phyloP scores from a whole-genome alignment of 805 yeast genomes.

The Nakazawaea pomicola region DNA sequence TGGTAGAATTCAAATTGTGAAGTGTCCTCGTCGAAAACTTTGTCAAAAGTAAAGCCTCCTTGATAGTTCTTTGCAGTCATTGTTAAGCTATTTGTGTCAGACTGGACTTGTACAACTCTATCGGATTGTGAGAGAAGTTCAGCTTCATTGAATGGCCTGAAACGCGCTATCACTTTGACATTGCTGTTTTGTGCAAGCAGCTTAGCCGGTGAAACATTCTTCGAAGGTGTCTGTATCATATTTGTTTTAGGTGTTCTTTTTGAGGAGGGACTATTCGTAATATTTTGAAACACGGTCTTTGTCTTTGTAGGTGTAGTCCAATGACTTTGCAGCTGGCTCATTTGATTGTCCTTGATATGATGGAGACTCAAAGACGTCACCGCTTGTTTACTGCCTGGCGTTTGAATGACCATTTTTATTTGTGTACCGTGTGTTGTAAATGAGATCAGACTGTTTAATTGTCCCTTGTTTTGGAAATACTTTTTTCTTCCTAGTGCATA shows the following conservation, averaged over 20 bases:
- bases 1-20: constrained; percentile 57
- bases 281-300: background rate
- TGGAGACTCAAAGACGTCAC: no score
- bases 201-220: background rate
- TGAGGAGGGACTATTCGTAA: background rate
- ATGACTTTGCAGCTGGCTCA: no score
- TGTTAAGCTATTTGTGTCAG: background rate
- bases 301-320: background rate
- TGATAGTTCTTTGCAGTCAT: background rate
- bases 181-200: background rate
- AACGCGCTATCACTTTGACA: constrained; percentile 65
- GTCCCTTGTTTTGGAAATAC: no score
- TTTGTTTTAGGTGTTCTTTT: background rate
- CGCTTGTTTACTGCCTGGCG: no score
- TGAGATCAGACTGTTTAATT: no score
- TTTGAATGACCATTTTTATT: no score
- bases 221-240: background rate
- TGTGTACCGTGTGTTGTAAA: no score
- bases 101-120: background rate
- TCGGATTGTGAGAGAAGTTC: constrained; percentile 24
- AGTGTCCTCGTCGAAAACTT: constrained; percentile 48
- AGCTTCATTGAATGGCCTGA: constrained; percentile 49
- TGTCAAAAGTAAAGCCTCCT: constrained; percentile 52
- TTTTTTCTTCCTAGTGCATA: no score
- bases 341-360: no score